These are phyloP conservation scores for Polytrichum formosum DNA, from an alignment of 225 moss, liverwort and hornwort species.

Conservation along the genomic window DNA sequence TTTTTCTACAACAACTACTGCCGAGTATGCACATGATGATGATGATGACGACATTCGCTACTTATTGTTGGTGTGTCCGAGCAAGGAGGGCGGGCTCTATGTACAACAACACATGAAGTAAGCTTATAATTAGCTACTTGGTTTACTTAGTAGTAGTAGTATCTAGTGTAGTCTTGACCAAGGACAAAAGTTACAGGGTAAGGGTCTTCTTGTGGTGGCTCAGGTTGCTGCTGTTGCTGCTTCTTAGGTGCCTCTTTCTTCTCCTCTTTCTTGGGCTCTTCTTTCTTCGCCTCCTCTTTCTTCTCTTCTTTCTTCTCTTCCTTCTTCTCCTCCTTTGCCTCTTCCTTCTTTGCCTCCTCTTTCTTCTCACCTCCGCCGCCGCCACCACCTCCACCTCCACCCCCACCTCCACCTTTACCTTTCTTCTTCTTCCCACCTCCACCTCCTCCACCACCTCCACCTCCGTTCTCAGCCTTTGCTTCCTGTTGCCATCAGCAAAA, in stretches of 20 bases:
- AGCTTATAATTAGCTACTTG: neutral
- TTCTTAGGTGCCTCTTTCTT: conserved; percentile 22
- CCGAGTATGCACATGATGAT: neutral
- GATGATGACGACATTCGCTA: neutral
- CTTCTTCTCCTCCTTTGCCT: conserved; percentile 25
- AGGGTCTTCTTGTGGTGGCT: conserved; percentile 29
- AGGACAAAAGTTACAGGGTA: conserved; percentile 58
- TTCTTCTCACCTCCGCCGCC: conserved; percentile 5
- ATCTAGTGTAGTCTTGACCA: conserved; percentile 56
- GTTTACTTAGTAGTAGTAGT: conserved; percentile 48
- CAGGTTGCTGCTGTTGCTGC: conserved; percentile 6
- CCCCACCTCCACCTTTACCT: conserved; percentile 30
- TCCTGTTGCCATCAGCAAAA: neutral
- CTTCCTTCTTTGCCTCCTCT: neutral
- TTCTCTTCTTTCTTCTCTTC: conserved; percentile 15
- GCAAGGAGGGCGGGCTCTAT: conserved; percentile 3
- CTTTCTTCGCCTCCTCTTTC: conserved; percentile 25
- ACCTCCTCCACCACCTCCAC: conserved; percentile 1
- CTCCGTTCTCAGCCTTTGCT: neutral
- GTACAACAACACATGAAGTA: neutral
- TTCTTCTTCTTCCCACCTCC: conserved; percentile 23
- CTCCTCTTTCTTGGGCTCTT: conserved; percentile 17
- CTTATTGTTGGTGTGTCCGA: conserved; percentile 1
- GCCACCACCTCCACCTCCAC: conserved; percentile 14
- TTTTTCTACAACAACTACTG: neutral